Evolutionary conservation across 306 rosid species (phyloP).

Genomic region (Castanea crenata): DNA sequence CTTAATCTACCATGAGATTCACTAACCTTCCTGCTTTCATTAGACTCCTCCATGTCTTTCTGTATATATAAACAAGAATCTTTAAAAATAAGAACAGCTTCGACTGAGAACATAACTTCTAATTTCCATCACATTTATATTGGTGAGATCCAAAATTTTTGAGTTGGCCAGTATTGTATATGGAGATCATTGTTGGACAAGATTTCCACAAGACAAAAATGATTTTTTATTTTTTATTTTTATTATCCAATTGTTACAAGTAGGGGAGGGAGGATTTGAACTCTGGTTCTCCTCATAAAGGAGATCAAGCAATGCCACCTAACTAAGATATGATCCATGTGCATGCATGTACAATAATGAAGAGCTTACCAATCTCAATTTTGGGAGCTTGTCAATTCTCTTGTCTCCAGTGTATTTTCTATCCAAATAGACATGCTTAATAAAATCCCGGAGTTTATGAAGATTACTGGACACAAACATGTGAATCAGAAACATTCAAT

Average conservation of each 20-base stretch:
- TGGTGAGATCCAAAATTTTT: not conserved
- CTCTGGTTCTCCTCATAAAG: no score
- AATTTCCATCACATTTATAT: constrained; percentile 3
- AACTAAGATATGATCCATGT: not conserved
- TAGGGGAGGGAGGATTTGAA: no score
- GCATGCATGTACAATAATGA: not conserved
- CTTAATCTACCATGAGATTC: constrained; percentile 36
- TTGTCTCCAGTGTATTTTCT: constrained; percentile 67
- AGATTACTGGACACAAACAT: constrained; percentile 56
- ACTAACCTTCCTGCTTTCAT: constrained; percentile 36
- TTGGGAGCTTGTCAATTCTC: constrained; percentile 37
- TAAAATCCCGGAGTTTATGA: constrained; percentile 63
- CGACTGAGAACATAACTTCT: not conserved
- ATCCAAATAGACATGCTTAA: constrained; percentile 69
- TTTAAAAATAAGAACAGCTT: not conserved
- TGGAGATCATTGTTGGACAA: not conserved
- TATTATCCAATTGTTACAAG: no score
- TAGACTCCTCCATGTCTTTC: constrained; percentile 48
- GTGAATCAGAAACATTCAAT: constrained; percentile 31
- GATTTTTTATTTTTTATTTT: no score
- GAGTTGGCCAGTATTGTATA: not conserved
- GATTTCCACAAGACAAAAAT: not conserved
- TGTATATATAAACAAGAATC: constrained; percentile 29
- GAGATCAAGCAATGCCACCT: no score
- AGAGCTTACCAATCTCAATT: constrained; percentile 58